Evolutionary conservation across 1,139 yeast genomes (phyloP).

Genomic region (Diutina catenulata): DNA sequence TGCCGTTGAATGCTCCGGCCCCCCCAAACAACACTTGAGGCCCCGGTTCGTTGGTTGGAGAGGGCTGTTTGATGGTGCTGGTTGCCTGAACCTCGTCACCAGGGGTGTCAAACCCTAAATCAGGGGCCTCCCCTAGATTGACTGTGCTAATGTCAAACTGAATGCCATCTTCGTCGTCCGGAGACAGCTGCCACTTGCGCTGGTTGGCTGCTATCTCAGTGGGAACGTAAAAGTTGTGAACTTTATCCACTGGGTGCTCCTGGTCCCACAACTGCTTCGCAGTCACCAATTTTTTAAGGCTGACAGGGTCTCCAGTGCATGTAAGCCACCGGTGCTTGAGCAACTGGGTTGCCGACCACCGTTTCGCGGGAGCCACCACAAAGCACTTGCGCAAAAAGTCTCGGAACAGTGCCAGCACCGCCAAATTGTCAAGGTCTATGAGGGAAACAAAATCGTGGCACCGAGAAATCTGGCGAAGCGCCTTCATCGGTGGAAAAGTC

Average conservation of each 20-base stretch:
- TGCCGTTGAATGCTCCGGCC: background rate
- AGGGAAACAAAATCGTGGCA: constrained; percentile 25
- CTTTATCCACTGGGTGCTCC: constrained; percentile 22
- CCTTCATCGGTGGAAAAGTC: constrained; percentile 68
- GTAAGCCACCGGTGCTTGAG: constrained; percentile 50
- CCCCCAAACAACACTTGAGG: background rate
- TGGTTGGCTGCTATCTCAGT: constrained; percentile 27
- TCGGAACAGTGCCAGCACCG: constrained; percentile 19
- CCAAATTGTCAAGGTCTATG: constrained; percentile 18
- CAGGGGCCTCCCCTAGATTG: background rate
- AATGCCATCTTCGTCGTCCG: constrained; percentile 12
- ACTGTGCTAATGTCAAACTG: constrained; percentile 27
- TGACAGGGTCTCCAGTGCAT: no score
- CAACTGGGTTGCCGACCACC: constrained; percentile 51
- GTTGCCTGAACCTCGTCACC: background rate
- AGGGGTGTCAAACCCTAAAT: background rate
- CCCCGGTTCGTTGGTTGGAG: background rate
- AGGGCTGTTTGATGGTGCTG: background rate
- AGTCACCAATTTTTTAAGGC: constrained; percentile 24
- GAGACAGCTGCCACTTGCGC: constrained; percentile 18
- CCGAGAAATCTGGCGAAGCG: constrained; percentile 38
- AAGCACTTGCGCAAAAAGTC: constrained; percentile 61
- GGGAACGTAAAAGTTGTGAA: constrained; percentile 27
- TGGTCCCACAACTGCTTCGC: constrained; percentile 31
- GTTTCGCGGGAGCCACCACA: constrained; percentile 42